Evolutionary conservation across 257 asterid genomes (phyloP).

Genomic region (Solanum dulcamara): DNA sequence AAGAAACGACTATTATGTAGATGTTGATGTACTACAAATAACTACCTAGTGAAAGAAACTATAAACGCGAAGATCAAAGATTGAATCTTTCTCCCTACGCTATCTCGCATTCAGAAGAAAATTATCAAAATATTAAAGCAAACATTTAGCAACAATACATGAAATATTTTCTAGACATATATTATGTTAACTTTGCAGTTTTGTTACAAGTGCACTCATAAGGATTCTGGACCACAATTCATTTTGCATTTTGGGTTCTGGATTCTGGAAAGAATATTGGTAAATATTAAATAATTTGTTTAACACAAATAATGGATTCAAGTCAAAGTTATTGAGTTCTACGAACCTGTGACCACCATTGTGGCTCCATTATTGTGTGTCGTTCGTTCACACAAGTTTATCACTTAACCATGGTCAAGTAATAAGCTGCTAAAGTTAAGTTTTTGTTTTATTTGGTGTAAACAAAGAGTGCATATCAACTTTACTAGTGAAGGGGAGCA

Average conservation of each 20-base stretch:
- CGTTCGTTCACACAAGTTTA: not conserved
- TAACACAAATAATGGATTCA: not conserved
- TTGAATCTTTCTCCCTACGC: not conserved
- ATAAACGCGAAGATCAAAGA: not conserved
- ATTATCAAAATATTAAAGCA: not conserved
- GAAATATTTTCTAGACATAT: not conserved
- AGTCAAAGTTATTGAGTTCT: too few relatives aligned
- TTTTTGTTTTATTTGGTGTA: not conserved
- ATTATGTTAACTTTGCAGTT: not conserved
- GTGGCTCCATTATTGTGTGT: not conserved
- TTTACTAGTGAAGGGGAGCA: too few relatives aligned
- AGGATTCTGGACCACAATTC: not conserved
- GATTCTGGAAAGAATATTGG: too few relatives aligned
- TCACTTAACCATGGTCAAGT: not conserved
- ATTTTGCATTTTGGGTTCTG: too few relatives aligned
- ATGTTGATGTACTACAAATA: not conserved
- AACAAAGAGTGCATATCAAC: not conserved
- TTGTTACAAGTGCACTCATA: not conserved
- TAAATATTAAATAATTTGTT: too few relatives aligned
- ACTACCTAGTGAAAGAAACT: not conserved
- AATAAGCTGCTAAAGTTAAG: not conserved
- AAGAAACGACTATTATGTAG: not conserved
- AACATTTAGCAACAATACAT: not conserved
- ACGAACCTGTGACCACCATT: not conserved
- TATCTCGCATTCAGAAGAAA: not conserved